Conservation (phyloP, 495 filamentous ascomycete genomes). For the Talaromyces liani region DNA sequence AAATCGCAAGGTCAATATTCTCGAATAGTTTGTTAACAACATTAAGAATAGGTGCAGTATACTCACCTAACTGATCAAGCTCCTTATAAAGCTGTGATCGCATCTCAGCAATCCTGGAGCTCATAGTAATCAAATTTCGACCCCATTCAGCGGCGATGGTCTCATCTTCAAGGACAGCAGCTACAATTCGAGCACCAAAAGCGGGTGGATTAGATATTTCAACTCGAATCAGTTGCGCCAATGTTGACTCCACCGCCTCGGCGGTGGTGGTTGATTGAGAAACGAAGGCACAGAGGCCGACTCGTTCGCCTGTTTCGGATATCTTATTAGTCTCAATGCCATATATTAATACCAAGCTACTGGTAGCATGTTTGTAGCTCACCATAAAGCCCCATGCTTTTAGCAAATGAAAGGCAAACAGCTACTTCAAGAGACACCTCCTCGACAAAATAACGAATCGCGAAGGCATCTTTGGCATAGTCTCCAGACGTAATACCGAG, state of each 20-base stretch:
- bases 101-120: slow-evolving; percentile 14
- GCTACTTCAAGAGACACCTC: slow-evolving; percentile 21
- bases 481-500: slow-evolving; percentile 36
- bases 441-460: slow-evolving; percentile 29
- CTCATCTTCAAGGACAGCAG: slow-evolving; percentile 15
- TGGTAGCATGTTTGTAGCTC: slow-evolving; percentile 6
- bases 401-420: slow-evolving; percentile 31
- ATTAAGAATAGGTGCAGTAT: background rate
- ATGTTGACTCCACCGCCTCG: slow-evolving; percentile 2
- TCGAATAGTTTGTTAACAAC: background rate
- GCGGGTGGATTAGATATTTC: slow-evolving; percentile 18
- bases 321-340: background rate
- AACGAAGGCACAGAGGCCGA: slow-evolving; percentile 16
- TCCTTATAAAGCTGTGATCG: slow-evolving; percentile 12
- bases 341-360: background rate
- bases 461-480: slow-evolving; percentile 33
- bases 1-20: background rate
- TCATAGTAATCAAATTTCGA: slow-evolving; percentile 20
- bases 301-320: slow-evolving; percentile 5
- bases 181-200: slow-evolving; percentile 18
- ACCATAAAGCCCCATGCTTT: slow-evolving; percentile 26
- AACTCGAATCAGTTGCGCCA: slow-evolving; percentile 12
- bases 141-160: slow-evolving; percentile 16
- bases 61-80: slow-evolving; percentile 9
- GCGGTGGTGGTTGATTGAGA: background rate